Evolutionary conservation across 148 eudicot genomes (phyloP).

Genomic region (Rhododendron simsii): DNA sequence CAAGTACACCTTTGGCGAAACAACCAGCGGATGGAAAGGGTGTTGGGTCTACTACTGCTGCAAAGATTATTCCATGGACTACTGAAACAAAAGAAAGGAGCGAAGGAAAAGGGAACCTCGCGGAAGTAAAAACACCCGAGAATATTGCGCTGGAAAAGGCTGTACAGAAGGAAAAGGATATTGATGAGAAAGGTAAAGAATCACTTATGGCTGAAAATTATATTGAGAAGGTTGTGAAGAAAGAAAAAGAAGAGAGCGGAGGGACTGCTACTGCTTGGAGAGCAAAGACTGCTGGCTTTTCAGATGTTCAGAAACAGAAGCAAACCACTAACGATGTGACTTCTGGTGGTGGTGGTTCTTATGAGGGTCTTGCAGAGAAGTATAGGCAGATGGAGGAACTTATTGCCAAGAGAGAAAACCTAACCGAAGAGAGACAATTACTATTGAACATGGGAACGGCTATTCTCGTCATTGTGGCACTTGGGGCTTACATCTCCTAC

Average conservation of each 20-base stretch:
- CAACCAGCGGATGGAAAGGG: background rate
- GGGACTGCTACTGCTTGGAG: background rate
- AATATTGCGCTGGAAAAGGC: background rate
- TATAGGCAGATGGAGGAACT: slow-evolving; percentile 22
- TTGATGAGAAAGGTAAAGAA: background rate
- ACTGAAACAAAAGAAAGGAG: background rate
- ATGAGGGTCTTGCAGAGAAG: background rate
- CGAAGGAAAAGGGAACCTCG: background rate
- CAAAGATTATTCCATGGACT: background rate
- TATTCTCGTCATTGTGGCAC: slow-evolving; percentile 45
- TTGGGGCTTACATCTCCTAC: slow-evolving; percentile 48
- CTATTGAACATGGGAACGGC: slow-evolving; percentile 60
- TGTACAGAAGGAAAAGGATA: background rate
- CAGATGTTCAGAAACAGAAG: background rate
- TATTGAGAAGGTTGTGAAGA: background rate
- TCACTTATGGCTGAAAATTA: background rate
- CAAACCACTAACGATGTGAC: background rate
- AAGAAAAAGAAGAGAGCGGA: background rate
- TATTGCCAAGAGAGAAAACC: slow-evolving; percentile 5
- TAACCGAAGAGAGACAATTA: slow-evolving; percentile 42
- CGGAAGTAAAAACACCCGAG: background rate
- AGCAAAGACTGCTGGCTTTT: background rate
- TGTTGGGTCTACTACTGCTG: background rate
- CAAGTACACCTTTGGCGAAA: background rate
- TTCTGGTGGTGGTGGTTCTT: background rate